phyloP scores from a whole-genome alignment of 106 monocot species.

The Gastrodia elata region DNA sequence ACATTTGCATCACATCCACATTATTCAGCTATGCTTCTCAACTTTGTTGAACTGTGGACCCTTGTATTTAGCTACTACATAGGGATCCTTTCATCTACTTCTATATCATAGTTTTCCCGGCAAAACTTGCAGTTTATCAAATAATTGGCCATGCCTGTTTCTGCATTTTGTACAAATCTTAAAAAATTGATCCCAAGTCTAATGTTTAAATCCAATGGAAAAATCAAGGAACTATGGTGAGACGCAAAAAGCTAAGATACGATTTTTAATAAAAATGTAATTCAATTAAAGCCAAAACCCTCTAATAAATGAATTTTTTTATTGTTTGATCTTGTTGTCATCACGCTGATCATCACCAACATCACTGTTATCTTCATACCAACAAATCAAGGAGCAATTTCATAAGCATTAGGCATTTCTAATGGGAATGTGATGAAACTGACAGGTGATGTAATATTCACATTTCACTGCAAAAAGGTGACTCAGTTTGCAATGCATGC shows the following conservation, averaged over 20 bases:
- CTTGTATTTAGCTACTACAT: too few relatives aligned
- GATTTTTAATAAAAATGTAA: background rate
- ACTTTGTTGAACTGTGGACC: too few relatives aligned
- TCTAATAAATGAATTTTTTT: background rate
- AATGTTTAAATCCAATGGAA: background rate
- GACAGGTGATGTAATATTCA: background rate
- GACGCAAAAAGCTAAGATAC: background rate
- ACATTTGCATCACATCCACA: too few relatives aligned
- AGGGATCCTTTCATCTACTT: too few relatives aligned
- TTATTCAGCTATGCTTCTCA: too few relatives aligned
- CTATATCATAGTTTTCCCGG: too few relatives aligned
- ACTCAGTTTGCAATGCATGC: background rate
- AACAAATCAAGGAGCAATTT: background rate
- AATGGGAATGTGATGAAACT: background rate
- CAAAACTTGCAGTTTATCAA: too few relatives aligned
- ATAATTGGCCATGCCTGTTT: too few relatives aligned
- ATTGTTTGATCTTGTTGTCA: background rate
- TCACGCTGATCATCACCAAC: background rate
- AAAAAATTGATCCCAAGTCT: background rate
- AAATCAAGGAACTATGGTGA: background rate
- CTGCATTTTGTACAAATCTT: too few relatives aligned
- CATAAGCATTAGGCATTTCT: background rate
- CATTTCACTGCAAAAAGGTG: background rate
- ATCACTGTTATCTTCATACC: background rate
- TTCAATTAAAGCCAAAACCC: background rate